Percentiles rank a stretch among this genome's conserved stretches.
Evolutionary conservation across 768 basidiomycete species (phyloP).

Genomic region (Russula emetica): DNA sequence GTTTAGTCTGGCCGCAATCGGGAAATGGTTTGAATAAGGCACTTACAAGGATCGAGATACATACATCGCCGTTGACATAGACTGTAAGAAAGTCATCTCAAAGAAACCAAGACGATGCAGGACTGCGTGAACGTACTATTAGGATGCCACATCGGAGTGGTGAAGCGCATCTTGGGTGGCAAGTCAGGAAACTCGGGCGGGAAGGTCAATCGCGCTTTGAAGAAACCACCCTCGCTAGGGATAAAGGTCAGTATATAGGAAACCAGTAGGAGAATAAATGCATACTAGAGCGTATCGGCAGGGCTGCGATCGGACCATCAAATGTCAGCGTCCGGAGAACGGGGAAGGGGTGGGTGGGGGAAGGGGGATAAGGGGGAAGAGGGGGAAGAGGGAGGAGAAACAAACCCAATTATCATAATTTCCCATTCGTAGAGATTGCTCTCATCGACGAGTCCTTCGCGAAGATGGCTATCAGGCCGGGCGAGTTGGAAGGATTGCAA

Average conservation of each 20-base stretch:
- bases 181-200: conserved; percentile 85
- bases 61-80: conserved; percentile 88
- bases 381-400: conserved; percentile 11
- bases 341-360: background rate
- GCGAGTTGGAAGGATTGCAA: conserved; percentile 29
- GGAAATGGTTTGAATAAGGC: conserved; percentile 2
- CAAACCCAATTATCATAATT: conserved; percentile 88
- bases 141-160: conserved; percentile 96
- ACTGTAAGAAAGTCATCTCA: conserved; percentile 45
- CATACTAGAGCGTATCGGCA: conserved; percentile 88
- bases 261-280: conserved; percentile 18
- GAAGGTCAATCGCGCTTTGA: conserved; percentile 87
- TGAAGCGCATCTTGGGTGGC: conserved; percentile 94
- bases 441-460: conserved; percentile 86
- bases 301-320: conserved; percentile 51
- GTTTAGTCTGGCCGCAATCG: conserved; percentile 16
- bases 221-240: conserved; percentile 88
- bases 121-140: conserved; percentile 61
- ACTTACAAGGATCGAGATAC: conserved; percentile 89
- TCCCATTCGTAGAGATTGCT: conserved; percentile 97
- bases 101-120: background rate
- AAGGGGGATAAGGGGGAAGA: background rate
- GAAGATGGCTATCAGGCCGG: conserved; percentile 35
- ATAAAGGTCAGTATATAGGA: conserved; percentile 26
- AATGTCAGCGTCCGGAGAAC: conserved; percentile 22